These are phyloP conservation scores for Sporobolomyces roseus DNA, from an alignment of 768 basidiomycete species.

Conservation along the genomic window DNA sequence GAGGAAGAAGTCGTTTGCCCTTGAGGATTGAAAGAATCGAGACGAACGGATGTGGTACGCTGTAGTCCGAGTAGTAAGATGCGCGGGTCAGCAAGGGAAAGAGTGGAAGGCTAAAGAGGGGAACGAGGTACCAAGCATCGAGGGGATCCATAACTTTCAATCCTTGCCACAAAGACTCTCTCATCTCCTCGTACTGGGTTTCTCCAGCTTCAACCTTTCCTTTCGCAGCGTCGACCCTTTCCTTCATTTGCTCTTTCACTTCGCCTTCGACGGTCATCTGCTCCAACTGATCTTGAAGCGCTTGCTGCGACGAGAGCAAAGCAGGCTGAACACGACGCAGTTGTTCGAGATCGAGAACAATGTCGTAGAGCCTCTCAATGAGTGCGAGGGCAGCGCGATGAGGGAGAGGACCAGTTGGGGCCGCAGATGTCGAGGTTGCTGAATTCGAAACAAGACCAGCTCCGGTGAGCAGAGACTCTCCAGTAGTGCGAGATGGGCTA, in stretches of 20 bases:
- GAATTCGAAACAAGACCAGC: conserved; percentile 29
- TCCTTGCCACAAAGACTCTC: conserved; percentile 72
- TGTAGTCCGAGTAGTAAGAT: conserved; percentile 49
- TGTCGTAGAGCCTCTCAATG: conserved; percentile 79
- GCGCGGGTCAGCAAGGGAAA: not conserved
- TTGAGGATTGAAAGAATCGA: conserved; percentile 81
- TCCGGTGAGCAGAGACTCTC: conserved; percentile 26
- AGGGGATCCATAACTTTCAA: conserved; percentile 83
- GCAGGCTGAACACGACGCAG: conserved; percentile 69
- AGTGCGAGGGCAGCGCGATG: conserved; percentile 71
- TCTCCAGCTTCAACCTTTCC: conserved; percentile 41
- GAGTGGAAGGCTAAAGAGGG: not conserved
- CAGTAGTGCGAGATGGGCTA: not conserved
- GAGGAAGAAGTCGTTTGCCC: conserved; percentile 86
- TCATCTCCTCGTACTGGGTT: conserved; percentile 48
- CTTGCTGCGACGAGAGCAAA: not conserved
- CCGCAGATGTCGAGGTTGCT: not conserved
- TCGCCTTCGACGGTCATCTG: conserved; percentile 40
- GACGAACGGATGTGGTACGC: conserved; percentile 93
- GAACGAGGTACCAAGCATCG: conserved; percentile 69
- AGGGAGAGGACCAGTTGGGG: conserved; percentile 55
- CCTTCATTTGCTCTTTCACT: conserved; percentile 25
- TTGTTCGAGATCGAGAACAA: conserved; percentile 78
- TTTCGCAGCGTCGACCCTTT: conserved; percentile 57
- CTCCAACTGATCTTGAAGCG: conserved; percentile 18